These are phyloP conservation scores for Phytomonas sp. DNA, from an alignment of 208 protist genomes.

Conservation along the genomic window DNA sequence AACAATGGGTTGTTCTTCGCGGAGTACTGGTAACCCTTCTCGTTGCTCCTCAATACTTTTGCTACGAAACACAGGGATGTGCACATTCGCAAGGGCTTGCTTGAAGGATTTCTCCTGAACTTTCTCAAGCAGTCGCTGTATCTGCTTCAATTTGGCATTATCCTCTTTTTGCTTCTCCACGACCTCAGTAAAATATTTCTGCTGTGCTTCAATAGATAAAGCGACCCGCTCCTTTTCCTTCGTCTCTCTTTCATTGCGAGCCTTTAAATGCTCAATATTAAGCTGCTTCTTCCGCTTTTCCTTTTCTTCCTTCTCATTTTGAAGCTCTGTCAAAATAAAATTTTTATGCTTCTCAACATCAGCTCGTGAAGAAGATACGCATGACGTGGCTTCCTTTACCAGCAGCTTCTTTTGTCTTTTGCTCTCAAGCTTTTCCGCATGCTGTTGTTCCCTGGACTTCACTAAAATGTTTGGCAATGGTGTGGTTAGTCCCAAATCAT, in stretches of 20 bases:
- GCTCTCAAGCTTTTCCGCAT: constrained; percentile 37
- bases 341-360: constrained; percentile 64
- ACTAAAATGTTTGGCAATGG: constrained; percentile 53
- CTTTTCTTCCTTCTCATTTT: constrained; percentile 48
- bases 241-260: constrained; percentile 46
- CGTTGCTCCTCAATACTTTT: constrained; percentile 48
- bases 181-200: constrained; percentile 35
- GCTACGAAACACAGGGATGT: constrained; percentile 52
- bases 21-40: constrained; percentile 70
- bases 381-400: constrained; percentile 41
- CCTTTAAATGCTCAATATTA: constrained; percentile 36
- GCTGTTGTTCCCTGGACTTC: constrained; percentile 45
- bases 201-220: constrained; percentile 23
- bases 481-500: constrained; percentile 69
- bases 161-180: constrained; percentile 24
- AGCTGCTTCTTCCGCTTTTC: constrained; percentile 50
- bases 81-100: constrained; percentile 40
- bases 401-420: constrained; percentile 73
- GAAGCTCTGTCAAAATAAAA: constrained; percentile 32
- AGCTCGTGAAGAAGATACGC: constrained; percentile 32
- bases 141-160: constrained; percentile 14
- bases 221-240: constrained; percentile 24
- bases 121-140: constrained; percentile 19
- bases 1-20: constrained; percentile 87
- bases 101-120: constrained; percentile 35